A percentile compares a stretch with the other conserved stretches of the same genome.
These are phyloP conservation scores for Boechera divaricarpa DNA, from an alignment of 345 rosid genomes.

Conservation along the genomic window DNA sequence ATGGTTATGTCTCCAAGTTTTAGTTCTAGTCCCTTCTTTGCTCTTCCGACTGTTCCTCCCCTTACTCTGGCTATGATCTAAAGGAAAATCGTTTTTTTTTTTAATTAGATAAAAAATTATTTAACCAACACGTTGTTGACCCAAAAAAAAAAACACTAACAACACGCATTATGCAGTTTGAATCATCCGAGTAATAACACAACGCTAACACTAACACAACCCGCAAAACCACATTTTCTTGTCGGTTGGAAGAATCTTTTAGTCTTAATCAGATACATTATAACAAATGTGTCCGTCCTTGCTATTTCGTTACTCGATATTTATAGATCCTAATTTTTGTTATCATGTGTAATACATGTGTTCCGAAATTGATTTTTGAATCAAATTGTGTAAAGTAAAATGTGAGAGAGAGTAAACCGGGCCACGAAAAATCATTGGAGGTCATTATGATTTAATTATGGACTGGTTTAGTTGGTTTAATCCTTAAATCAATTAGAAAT, in stretches of 20 bases:
- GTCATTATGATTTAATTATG: too few species aligned
- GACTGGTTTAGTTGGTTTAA: too few species aligned
- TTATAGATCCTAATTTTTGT: too few species aligned
- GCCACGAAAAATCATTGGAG: too few species aligned
- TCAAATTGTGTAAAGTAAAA: too few species aligned
- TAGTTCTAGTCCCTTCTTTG: conserved; percentile 76
- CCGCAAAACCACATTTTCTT: not conserved
- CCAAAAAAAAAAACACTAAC: too few species aligned
- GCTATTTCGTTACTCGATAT: too few species aligned
- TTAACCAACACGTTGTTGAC: not conserved
- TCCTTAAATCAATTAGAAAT: too few species aligned
- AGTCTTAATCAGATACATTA: not conserved
- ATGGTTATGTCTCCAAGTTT: conserved; percentile 67
- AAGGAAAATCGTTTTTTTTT: too few species aligned
- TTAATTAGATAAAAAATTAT: not conserved
- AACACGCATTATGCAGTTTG: not conserved
- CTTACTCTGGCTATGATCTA: conserved; percentile 87
- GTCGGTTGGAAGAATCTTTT: not conserved
- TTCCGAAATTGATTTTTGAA: too few species aligned
- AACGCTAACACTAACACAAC: not conserved
- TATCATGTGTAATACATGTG: too few species aligned
- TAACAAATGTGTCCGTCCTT: not conserved
- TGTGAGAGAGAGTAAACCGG: too few species aligned
- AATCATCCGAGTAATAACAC: not conserved
- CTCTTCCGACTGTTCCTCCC: conserved; percentile 82